phyloP scores from a whole-genome alignment of 331 rosid genomes.

The Quercus lobata region DNA sequence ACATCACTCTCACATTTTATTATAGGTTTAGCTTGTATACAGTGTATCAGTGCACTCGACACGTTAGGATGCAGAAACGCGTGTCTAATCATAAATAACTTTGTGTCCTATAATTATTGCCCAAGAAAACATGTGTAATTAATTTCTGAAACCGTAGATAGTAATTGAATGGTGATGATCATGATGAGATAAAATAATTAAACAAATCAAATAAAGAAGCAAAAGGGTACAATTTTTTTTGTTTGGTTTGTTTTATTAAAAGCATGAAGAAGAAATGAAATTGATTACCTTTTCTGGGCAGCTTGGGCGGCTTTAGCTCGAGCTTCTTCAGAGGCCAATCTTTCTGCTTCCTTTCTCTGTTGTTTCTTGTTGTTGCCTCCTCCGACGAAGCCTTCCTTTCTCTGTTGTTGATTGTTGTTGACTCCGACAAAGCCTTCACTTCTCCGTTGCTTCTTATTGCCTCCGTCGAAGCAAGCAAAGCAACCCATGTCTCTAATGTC shows the following conservation, averaged over 20 bases:
- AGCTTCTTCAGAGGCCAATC: constrained; percentile 80
- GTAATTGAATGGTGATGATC: no score
- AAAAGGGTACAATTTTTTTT: no score
- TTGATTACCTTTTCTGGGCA: constrained; percentile 64
- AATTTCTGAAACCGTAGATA: no score
- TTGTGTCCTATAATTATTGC: no score
- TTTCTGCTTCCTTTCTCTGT: constrained; percentile 44
- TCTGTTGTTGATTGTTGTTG: constrained; percentile 30
- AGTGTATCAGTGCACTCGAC: no score
- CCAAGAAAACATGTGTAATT: no score
- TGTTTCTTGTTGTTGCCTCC: constrained; percentile 35
- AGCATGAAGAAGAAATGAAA: no score
- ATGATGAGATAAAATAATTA: no score
- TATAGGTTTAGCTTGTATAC: no score
- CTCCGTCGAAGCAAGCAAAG: constrained; percentile 74
- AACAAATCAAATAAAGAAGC: no score
- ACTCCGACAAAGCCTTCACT: constrained; percentile 50
- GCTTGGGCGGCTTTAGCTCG: constrained; percentile 89
- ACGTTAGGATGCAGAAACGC: fast-evolving
- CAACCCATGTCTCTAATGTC: constrained; percentile 60
- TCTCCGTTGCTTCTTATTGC: constrained; percentile 41
- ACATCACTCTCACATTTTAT: no score
- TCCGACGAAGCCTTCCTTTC: constrained; percentile 49
- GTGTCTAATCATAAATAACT: no score
- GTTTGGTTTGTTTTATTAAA: neutral